Percentiles rank a stretch among this genome's conserved stretches.
These are phyloP conservation scores for Lasiodiplodia sp. DNA, from an alignment of 2,329 filamentous ascomycete genomes.

Conservation along the genomic window DNA sequence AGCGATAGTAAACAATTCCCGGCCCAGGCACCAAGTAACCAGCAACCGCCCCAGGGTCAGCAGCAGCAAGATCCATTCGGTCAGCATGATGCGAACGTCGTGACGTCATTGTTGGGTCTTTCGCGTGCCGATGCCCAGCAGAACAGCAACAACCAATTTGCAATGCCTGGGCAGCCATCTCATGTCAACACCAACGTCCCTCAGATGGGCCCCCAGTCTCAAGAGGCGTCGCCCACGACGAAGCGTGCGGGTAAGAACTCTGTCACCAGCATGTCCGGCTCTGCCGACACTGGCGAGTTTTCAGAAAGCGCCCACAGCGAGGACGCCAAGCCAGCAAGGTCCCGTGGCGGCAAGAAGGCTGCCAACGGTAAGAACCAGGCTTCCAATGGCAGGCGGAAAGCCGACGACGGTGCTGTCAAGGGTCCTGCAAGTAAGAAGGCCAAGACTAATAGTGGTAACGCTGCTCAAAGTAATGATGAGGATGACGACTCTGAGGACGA, in stretches of 20 bases:
- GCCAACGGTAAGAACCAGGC: conserved; percentile 44
- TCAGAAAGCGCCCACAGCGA: conserved; percentile 75
- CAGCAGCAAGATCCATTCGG: conserved; percentile 72
- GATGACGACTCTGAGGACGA: conserved; percentile 60
- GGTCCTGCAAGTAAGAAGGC: conserved; percentile 73
- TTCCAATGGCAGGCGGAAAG: conserved; percentile 70
- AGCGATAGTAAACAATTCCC: conserved; percentile 53
- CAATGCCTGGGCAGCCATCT: conserved; percentile 51
- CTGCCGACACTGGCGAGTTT: conserved; percentile 65
- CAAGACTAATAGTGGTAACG: conserved; percentile 64
- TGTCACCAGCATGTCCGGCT: conserved; percentile 65
- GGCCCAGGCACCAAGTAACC: conserved; percentile 47
- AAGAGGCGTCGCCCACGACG: conserved; percentile 58
- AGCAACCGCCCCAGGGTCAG: conserved; percentile 51
- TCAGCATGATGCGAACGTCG: conserved; percentile 78
- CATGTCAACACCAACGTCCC: conserved; percentile 49
- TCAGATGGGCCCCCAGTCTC: conserved; percentile 52
- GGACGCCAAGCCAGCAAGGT: conserved; percentile 69
- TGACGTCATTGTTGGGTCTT: conserved; percentile 30
- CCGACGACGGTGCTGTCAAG: conserved; percentile 73
- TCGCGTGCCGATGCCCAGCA: conserved; percentile 29
- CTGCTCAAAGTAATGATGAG: conserved; percentile 51
- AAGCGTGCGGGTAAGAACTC: conserved; percentile 56
- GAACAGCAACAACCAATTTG: conserved; percentile 60
- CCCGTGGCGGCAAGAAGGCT: conserved; percentile 42